These are phyloP conservation scores for Monosporascus sp. DNA, from an alignment of 2,329 filamentous ascomycete genomes.

Conservation along the genomic window DNA sequence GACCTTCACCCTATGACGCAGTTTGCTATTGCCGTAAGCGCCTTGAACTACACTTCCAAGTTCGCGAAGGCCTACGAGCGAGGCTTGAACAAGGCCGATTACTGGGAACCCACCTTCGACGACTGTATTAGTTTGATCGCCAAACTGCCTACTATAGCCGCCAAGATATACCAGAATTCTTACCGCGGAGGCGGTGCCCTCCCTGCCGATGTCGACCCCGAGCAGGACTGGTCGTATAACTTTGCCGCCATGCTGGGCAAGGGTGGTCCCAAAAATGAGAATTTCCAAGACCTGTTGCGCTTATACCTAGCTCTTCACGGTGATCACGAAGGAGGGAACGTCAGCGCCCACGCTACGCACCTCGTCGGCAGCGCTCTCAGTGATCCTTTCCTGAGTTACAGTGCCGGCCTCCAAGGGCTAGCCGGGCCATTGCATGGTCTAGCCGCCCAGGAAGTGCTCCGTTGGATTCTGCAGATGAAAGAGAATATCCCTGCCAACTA, in stretches of 20 bases:
- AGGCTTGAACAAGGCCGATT: slow-evolving; percentile 89
- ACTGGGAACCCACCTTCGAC: slow-evolving; percentile 98
- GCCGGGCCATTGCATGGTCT: slow-evolving; percentile 89
- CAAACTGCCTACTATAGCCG: slow-evolving; percentile 93
- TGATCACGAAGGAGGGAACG: slow-evolving; percentile 97
- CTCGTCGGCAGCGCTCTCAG: slow-evolving; percentile 90
- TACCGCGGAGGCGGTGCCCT: slow-evolving; percentile 71
- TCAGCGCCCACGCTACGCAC: slow-evolving; percentile 92
- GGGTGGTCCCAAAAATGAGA: slow-evolving; percentile 78
- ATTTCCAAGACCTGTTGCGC: slow-evolving; percentile 91
- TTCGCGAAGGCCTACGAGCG: slow-evolving; percentile 92
- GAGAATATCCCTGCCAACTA: slow-evolving; percentile 74
- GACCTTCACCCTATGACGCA: slow-evolving; percentile 98
- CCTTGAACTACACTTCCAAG: slow-evolving; percentile 89
- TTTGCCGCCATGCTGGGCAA: slow-evolving; percentile 95
- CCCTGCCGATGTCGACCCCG: slow-evolving; percentile 68
- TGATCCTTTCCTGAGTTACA: slow-evolving; percentile 94
- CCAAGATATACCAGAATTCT: slow-evolving; percentile 94
- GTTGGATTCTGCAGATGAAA: slow-evolving; percentile 97
- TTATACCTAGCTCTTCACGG: slow-evolving; percentile 95
- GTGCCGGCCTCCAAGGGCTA: slow-evolving; percentile 88
- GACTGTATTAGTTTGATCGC: slow-evolving; percentile 90
- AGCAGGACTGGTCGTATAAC: slow-evolving; percentile 98
- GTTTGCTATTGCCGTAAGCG: slow-evolving; percentile 88
- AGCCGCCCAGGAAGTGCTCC: slow-evolving; percentile 92